Percentiles rank a stretch among this genome's conserved stretches.
Conservation (phyloP, 164 flowering plant species). For the Echeveria elegans region DNA sequence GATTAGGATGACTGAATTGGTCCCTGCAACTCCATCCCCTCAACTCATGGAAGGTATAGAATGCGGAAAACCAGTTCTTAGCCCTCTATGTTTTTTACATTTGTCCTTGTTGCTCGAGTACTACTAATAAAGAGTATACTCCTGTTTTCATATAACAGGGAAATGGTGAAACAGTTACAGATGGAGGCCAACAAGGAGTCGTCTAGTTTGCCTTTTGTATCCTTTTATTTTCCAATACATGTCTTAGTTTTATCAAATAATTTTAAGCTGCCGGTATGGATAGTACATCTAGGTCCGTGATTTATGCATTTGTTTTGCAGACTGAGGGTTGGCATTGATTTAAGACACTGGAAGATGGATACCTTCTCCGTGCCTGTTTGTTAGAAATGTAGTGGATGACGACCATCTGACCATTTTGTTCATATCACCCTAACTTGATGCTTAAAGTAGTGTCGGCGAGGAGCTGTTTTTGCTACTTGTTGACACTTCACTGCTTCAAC, state of each 20-base stretch:
- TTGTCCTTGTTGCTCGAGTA: background rate
- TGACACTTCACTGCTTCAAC: no score
- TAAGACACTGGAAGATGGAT: background rate
- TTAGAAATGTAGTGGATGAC: no score
- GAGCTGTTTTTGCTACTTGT: background rate
- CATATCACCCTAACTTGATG: background rate
- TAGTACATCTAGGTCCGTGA: background rate
- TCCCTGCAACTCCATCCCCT: background rate
- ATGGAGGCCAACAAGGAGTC: background rate
- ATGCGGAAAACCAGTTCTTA: background rate
- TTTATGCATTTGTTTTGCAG: background rate
- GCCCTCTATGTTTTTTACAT: background rate
- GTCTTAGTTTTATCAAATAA: background rate
- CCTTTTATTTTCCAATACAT: background rate
- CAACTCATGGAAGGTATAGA: background rate
- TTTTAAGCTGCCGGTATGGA: background rate
- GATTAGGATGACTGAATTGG: background rate
- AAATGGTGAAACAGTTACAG: background rate
- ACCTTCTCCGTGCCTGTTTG: background rate
- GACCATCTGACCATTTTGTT: background rate
- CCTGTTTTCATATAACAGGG: background rate
- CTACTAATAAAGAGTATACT: background rate
- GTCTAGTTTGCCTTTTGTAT: background rate
- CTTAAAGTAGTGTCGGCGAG: background rate
- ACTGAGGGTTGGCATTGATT: background rate